Evolutionary conservation across 225 moss, liverwort and hornwort genomes (phyloP).

Genomic region (Lunularia cruciata): DNA sequence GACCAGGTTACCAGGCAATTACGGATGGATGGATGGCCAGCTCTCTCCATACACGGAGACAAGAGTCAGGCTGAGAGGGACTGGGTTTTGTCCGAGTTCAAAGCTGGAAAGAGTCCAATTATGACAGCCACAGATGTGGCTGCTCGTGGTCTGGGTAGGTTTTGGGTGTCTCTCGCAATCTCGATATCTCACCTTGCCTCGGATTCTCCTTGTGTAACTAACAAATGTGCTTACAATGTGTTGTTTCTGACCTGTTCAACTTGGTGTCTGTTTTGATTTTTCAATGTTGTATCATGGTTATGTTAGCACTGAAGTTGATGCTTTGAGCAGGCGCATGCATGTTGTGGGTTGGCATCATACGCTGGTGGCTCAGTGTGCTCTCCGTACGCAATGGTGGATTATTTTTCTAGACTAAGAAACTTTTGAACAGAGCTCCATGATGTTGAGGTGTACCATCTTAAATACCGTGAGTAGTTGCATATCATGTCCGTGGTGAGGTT

Average conservation of each 20-base stretch:
- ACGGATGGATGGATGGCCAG: constrained; percentile 94
- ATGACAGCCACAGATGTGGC: constrained; percentile 99
- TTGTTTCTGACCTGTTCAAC: background rate
- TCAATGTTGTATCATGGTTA: background rate
- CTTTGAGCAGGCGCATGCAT: constrained; percentile 2
- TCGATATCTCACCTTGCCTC: background rate
- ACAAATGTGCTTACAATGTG: background rate
- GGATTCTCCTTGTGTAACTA: background rate
- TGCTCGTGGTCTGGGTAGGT: constrained; percentile 99
- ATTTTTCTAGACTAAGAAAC: background rate
- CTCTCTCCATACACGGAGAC: constrained; percentile 92
- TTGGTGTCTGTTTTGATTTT: background rate
- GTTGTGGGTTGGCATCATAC: background rate
- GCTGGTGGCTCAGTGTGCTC: background rate
- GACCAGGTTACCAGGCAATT: constrained; percentile 91
- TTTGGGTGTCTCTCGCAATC: constrained; percentile 1
- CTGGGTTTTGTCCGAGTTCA: constrained; percentile 96
- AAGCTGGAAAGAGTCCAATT: constrained; percentile 93
- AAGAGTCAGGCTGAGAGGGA: constrained; percentile 94
- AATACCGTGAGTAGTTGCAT: constrained; percentile 35
- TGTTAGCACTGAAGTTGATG: background rate
- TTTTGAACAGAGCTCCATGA: background rate
- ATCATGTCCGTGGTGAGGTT: constrained; percentile 44
- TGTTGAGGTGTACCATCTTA: constrained; percentile 15
- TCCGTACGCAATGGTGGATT: background rate